Conservation (phyloP, 2,329 filamentous ascomycete species). For the Botrytis sinoallii region DNA sequence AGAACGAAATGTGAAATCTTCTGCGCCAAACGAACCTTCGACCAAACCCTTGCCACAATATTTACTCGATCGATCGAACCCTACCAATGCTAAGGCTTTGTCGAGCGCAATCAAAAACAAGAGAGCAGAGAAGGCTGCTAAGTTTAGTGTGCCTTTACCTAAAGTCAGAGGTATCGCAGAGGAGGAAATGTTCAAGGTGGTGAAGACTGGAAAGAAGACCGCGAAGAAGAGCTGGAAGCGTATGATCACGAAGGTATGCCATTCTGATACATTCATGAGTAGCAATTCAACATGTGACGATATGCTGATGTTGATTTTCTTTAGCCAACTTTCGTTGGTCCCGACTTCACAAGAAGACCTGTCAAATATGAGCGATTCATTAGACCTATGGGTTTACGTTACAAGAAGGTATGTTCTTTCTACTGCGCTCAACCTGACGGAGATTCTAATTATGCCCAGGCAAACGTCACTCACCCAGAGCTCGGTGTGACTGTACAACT, state of each 20-base stretch:
- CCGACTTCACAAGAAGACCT: conserved; percentile 81
- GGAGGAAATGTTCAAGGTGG: conserved; percentile 96
- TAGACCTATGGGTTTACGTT: conserved; percentile 71
- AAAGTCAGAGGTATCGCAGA: conserved; percentile 92
- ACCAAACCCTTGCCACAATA: conserved; percentile 85
- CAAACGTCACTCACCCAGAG: conserved; percentile 70
- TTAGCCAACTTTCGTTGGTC: conserved; percentile 73
- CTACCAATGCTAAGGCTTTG: conserved; percentile 63
- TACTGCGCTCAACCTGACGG: no score
- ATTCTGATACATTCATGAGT: neutral
- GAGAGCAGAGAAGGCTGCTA: conserved; percentile 86
- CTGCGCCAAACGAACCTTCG: conserved; percentile 72
- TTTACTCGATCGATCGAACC: conserved; percentile 74
- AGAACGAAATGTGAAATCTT: conserved; percentile 90
- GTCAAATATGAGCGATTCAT: conserved; percentile 72
- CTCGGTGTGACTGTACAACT: conserved; percentile 85
- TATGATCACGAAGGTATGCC: conserved; percentile 55
- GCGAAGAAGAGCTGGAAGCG: conserved; percentile 68
- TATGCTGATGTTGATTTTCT: neutral
- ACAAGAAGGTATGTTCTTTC: conserved; percentile 58
- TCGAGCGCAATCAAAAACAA: conserved; percentile 93
- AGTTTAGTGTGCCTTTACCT: conserved; percentile 87
- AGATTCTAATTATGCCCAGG: conserved; percentile 11
- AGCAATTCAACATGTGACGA: neutral
- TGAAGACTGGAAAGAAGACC: conserved; percentile 94